These are phyloP conservation scores for Mrakia frigida DNA, from an alignment of 768 basidiomycete species.

Conservation along the genomic window DNA sequence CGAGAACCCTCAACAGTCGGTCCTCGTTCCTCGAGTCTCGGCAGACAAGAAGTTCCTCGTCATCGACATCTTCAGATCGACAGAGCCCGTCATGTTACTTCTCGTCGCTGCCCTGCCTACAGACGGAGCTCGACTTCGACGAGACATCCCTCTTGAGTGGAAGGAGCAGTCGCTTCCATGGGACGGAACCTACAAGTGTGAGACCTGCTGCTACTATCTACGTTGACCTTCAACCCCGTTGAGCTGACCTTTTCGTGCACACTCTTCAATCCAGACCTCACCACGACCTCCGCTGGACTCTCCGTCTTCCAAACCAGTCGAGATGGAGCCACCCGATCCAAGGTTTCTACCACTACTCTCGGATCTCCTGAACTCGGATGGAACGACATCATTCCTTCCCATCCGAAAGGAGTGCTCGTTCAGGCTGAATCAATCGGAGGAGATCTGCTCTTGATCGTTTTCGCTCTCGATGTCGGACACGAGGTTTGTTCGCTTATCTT, in stretches of 20 bases:
- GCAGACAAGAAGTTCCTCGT: constrained; percentile 22
- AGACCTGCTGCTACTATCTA: not conserved
- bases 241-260: not conserved
- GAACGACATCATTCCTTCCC: constrained; percentile 14
- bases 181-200: constrained; percentile 29
- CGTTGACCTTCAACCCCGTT: not conserved
- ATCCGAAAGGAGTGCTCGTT: constrained; percentile 14
- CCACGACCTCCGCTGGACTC: constrained; percentile 5
- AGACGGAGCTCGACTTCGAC: not conserved
- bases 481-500: constrained; percentile 5
- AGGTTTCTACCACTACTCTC: constrained; percentile 2
- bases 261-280: constrained; percentile 20
- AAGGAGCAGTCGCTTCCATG: not conserved
- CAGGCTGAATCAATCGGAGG: constrained; percentile 7
- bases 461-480: constrained; percentile 22
- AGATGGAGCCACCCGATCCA: not conserved
- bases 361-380: not conserved
- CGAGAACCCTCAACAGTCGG: constrained; percentile 18
- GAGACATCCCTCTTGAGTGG: not conserved
- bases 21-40: constrained; percentile 24
- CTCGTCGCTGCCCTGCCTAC: not conserved
- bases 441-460: constrained; percentile 26
- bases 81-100: constrained; percentile 2
- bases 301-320: constrained; percentile 19
- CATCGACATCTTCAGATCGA: constrained; percentile 17